Conservation (phyloP, 495 filamentous ascomycete genomes). For the Amphirosellinia nigrospora region DNA sequence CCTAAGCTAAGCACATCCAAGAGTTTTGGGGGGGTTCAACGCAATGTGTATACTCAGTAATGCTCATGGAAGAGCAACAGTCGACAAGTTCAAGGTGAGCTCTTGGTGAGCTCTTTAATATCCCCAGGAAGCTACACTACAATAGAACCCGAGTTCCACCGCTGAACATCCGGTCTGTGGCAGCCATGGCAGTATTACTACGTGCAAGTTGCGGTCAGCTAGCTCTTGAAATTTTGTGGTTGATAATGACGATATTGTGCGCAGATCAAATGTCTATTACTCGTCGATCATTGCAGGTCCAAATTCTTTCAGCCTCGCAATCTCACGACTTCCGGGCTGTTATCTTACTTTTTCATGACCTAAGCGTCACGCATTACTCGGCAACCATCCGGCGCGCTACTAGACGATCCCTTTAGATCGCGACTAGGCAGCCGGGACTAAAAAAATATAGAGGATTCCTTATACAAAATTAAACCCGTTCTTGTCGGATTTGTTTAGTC, state of each 20-base stretch:
- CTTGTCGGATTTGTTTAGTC: background rate
- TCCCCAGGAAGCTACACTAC: no score
- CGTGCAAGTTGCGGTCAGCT: background rate
- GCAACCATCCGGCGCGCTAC: background rate
- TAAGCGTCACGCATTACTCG: background rate
- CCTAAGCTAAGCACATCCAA: no score
- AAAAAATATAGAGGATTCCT: background rate
- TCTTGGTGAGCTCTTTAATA: no score
- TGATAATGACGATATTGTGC: background rate
- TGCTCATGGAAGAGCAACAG: no score
- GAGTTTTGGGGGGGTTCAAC: no score
- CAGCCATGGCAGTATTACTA: background rate
- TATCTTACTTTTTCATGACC: background rate
- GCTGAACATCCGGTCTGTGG: no score
- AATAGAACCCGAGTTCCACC: no score
- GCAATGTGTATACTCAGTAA: no score
- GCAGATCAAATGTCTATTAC: constrained; percentile 3
- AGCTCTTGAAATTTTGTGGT: background rate
- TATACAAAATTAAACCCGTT: background rate
- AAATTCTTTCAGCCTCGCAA: constrained; percentile 2
- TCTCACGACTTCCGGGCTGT: background rate
- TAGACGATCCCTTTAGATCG: no score
- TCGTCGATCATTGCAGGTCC: background rate
- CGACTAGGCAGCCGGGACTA: no score
- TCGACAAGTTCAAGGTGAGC: no score